phyloP scores from a whole-genome alignment of 2,329 filamentous ascomycete genomes.

The Monosporascus sp. region DNA sequence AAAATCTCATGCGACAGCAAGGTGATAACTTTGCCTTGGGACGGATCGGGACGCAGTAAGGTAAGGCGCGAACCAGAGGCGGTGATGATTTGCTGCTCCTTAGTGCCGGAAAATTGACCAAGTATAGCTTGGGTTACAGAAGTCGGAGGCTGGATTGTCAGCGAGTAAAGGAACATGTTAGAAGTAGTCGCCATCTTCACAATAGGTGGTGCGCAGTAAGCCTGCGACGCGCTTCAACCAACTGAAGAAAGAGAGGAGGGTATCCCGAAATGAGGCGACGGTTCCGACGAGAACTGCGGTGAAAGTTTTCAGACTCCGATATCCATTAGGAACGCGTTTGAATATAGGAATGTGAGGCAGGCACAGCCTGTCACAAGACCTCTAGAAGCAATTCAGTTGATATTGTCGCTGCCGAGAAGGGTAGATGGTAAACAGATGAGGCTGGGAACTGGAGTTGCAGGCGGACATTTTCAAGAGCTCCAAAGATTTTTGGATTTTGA shows the following conservation, averaged over 20 bases:
- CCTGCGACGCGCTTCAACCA: conserved; percentile 23
- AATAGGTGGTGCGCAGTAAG: conserved; percentile 21
- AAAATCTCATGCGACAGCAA: conserved; percentile 91
- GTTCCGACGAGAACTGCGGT: conserved; percentile 1
- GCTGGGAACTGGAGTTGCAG: too few species aligned
- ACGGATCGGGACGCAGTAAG: conserved; percentile 78
- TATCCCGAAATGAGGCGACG: conserved; percentile 3
- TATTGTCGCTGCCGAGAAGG: too few species aligned
- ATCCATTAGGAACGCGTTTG: not conserved
- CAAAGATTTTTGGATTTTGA: conserved; percentile 12
- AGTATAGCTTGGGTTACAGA: conserved; percentile 85
- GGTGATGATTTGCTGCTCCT: conserved; percentile 95
- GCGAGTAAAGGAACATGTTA: conserved; percentile 96
- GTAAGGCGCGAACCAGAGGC: conserved; percentile 86
- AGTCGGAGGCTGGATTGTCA: conserved; percentile 90
- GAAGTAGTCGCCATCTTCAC: conserved; percentile 88
- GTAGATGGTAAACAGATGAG: too few species aligned
- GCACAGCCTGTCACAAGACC: not conserved
- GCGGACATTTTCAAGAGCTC: conserved; percentile 5
- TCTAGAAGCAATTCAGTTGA: not conserved
- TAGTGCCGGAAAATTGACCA: conserved; percentile 92
- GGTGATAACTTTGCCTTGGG: conserved; percentile 79
- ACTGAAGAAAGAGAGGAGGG: not conserved
- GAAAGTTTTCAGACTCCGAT: not conserved
- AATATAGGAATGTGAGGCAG: not conserved